Evolutionary conservation across 805 yeast genomes (phyloP).

Genomic region (Barnettozyma vustinii): DNA sequence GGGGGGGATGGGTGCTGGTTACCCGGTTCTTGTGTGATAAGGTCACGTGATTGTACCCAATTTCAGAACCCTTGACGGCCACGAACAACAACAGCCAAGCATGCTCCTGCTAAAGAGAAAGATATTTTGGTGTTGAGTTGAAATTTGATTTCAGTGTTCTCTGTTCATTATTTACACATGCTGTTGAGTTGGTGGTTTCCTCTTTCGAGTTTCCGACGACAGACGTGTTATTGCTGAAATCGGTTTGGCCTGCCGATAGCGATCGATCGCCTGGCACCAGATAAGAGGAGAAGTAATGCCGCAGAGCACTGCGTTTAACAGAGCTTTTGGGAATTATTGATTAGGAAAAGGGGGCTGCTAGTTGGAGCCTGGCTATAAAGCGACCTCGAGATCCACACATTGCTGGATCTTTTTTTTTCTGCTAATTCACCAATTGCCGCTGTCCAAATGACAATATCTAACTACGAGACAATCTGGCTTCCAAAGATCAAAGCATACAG

Average conservation of each 20-base stretch:
- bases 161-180: too few relatives aligned
- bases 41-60: not conserved
- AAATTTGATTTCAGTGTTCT: too few relatives aligned
- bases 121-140: too few relatives aligned
- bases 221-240: not conserved
- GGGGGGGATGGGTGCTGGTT: not conserved
- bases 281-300: not conserved
- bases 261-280: not conserved
- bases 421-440: not conserved
- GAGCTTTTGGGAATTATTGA: not conserved
- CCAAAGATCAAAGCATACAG: constrained; percentile 21
- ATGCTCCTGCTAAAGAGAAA: too few relatives aligned
- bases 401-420: not conserved
- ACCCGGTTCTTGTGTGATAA: not conserved
- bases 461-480: constrained; percentile 14
- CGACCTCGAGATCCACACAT: not conserved
- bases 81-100: too few relatives aligned
- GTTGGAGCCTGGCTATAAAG: not conserved
- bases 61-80: too few relatives aligned
- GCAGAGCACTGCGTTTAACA: not conserved
- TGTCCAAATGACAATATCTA: constrained; percentile 1
- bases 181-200: not conserved
- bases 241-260: not conserved
- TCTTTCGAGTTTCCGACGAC: not conserved
- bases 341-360: too few relatives aligned